Evolutionary conservation across 306 rosid species (phyloP).

Genomic region (Boehmeria nivea): DNA sequence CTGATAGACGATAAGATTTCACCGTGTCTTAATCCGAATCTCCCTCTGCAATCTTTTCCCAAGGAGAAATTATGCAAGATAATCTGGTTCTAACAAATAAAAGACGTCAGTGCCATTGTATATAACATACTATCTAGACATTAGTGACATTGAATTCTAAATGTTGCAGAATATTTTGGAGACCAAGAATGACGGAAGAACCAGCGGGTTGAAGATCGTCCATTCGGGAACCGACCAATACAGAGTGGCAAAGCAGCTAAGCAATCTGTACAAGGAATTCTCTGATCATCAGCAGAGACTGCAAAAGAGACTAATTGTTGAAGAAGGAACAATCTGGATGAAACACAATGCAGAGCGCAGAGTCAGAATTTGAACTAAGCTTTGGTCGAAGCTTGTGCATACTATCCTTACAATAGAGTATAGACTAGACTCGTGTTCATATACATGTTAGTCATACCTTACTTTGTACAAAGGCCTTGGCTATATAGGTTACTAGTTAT

Average conservation of each 20-base stretch:
- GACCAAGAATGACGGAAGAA: constrained; percentile 5
- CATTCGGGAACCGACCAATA: constrained; percentile 37
- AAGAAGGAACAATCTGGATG: constrained; percentile 35
- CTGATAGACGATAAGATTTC: too few relatives aligned
- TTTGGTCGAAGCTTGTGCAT: background rate
- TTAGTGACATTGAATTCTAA: constrained; percentile 1
- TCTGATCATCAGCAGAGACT: constrained; percentile 35
- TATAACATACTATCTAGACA: too few relatives aligned
- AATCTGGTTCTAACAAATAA: too few relatives aligned
- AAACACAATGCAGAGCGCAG: background rate
- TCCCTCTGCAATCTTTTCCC: too few relatives aligned
- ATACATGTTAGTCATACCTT: too few relatives aligned
- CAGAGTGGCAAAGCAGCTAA: constrained; percentile 32
- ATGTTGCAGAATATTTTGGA: constrained; percentile 26
- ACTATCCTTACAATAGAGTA: background rate
- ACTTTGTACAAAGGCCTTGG: too few relatives aligned
- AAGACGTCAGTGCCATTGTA: too few relatives aligned
- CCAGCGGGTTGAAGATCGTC: constrained; percentile 41
- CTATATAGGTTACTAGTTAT: too few relatives aligned
- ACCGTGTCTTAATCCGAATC: too few relatives aligned
- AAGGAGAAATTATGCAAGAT: too few relatives aligned
- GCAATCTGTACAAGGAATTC: constrained; percentile 41
- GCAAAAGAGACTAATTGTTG: constrained; percentile 37
- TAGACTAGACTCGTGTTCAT: too few relatives aligned
- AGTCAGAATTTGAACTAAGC: background rate